Base-by-base conservation (phyloP, 768 basidiomycete species). In the Cyclocybe aegerita region DNA sequence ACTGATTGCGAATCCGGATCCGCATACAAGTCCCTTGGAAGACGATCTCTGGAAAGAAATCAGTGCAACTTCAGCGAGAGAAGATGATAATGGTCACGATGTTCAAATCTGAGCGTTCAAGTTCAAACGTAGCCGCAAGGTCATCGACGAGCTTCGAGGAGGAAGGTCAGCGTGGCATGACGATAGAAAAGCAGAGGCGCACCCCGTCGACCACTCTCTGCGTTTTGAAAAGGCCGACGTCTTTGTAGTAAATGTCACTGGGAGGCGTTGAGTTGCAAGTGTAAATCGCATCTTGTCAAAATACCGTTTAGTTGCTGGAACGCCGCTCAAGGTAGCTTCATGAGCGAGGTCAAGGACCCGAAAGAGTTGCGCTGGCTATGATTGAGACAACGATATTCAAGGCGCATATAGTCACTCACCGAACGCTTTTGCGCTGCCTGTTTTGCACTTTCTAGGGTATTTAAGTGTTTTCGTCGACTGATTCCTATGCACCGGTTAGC, bases 161-260 rank as follows among this genome's bases (percentile, higher is more conserved):
- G 35, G 46, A 43, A 33, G 31, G 6, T 7, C 39, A 15, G 7
- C 17, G 5, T 17, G 29, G 33, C 23, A 33, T 33, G n/a, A 14
- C 9, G 11, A 3, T 33, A 14, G 37, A 37, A 14, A 39, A 23
- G 9, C 17, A 49, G 39, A 36, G 11, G 58, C 73, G 43, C 55
- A 91, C 94, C 53, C 75, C 75, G 66, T 98, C 90, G 1, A 96
- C 93, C 0, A 78, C 76, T n/a, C 70, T 67, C 64, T 98, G 95
- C 6, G 72, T 80, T 53, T 76, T 82, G 70, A 96, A 98, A 4
- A 97, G 70, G 0, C 65, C 55, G 1, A 93, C 87, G 50, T 96
- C 91, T 55, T 83, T 83, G 69, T 98, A 98, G 68, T 81, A 98
- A 11, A 96, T 78, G 65, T 96, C 93, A 10, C 94, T 93, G 50